Conservation (phyloP, 139 green algal species). For the Marvania coccoides region DNA sequence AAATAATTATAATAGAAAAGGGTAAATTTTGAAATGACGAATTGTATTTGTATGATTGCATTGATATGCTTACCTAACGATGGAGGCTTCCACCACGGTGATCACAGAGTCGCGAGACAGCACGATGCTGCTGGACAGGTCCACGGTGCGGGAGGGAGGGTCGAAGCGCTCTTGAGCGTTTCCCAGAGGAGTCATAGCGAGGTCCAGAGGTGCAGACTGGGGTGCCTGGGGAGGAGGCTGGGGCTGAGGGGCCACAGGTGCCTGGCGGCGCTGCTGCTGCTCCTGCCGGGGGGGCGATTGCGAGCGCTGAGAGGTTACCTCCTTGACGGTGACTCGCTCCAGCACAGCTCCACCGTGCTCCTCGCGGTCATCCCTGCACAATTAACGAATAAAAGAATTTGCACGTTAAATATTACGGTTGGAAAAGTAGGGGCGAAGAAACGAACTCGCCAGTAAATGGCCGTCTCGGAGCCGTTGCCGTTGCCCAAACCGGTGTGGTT, state of each 20-base stretch:
- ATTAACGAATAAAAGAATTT: too few relatives aligned
- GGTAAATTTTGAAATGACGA: too few relatives aligned
- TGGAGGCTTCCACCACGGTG: background rate
- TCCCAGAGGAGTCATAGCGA: background rate
- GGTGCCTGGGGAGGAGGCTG: background rate
- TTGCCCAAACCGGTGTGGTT: too few relatives aligned
- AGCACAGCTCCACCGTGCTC: background rate
- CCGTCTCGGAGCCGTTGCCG: background rate
- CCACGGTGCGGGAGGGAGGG: background rate
- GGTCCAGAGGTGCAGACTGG: background rate
- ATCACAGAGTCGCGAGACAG: background rate
- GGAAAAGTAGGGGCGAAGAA: too few relatives aligned
- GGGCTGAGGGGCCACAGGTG: background rate
- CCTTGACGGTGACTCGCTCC: background rate
- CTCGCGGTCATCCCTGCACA: constrained; percentile 7
- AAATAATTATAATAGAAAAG: too few relatives aligned
- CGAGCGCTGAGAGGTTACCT: background rate
- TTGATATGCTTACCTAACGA: too few relatives aligned
- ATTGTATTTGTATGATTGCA: too few relatives aligned
- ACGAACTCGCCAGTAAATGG: constrained; percentile 7
- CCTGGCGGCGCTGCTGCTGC: background rate
- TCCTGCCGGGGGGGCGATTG: background rate
- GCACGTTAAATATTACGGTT: too few relatives aligned
- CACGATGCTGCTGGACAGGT: too few relatives aligned
- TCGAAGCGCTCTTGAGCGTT: background rate